Evolutionary conservation across 176 grass and related monocot genomes (phyloP).

Genomic region (Musa itinerans): DNA sequence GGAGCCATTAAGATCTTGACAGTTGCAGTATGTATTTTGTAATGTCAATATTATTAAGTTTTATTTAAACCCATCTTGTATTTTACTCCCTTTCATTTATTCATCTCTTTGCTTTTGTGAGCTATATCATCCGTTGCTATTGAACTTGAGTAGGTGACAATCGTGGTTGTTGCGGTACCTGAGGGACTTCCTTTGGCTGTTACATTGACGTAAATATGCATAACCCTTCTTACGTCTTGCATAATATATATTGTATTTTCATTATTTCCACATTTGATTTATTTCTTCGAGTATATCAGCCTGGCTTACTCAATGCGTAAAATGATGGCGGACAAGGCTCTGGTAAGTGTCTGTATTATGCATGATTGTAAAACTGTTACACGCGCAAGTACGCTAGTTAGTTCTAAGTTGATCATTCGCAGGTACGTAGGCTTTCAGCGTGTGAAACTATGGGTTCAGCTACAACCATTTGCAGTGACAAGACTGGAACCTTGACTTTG

Average conservation of each 20-base stretch:
- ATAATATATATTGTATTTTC: background rate
- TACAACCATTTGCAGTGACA: conserved; percentile 97
- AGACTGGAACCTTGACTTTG: conserved; percentile 86
- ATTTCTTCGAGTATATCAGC: conserved; percentile 30
- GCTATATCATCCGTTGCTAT: background rate
- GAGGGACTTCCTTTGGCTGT: conserved; percentile 95
- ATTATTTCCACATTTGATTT: background rate
- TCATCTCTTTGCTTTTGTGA: background rate
- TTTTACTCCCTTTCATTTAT: conserved; percentile 15
- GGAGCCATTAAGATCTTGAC: conserved; percentile 86
- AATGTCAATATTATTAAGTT: conserved; percentile 7
- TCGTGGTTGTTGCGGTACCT: conserved; percentile 87
- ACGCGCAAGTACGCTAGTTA: background rate
- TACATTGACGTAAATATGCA: conserved; percentile 72
- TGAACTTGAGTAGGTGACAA: conserved; percentile 57
- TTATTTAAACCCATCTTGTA: conserved; percentile 2
- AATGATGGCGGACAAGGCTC: conserved; percentile 94
- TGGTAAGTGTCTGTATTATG: conserved; percentile 29
- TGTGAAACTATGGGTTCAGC: conserved; percentile 99
- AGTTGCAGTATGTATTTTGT: conserved; percentile 51
- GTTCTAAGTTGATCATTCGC: conserved; percentile 7
- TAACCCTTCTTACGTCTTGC: background rate
- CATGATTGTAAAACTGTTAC: background rate
- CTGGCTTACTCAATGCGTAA: conserved; percentile 93
- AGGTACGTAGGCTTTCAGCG: conserved; percentile 91